Base-by-base conservation (phyloP, 2,329 filamentous ascomycete genomes). In the Ascochyta lentis region DNA sequence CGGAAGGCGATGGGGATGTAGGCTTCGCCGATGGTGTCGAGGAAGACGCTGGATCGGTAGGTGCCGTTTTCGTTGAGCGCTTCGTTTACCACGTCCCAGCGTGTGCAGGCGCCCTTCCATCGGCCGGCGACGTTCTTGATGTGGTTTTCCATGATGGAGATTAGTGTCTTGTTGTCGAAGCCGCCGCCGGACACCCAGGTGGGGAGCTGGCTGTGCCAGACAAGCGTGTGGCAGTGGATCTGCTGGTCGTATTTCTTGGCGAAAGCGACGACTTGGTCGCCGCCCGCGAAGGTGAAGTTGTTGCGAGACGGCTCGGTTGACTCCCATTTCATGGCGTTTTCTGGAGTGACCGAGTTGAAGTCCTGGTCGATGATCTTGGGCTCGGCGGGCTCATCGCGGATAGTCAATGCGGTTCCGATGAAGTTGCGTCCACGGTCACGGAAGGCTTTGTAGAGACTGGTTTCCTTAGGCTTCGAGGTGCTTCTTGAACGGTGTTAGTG, bases 41-140 rank as follows among this genome's bases (percentile, higher is more conserved):
- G 76, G 66, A 76, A 81, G 39, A 81, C 61, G 46, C 62, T 78
- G 12, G 69, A 47, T 45, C 79, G 76, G 61, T 76, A 79, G 2
- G 76, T 78, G 8, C 77, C 77, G n/a, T 78, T 73, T n/a, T 81
- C 79, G 46, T 77, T 75, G n/a, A 81, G 67, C 15, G 76, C 77
- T 66, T 77, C 74, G 54, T 77, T 77, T 8, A 76, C 74, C 6
- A 76, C 75, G 44, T 78, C 76, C 76, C 76, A 78, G 23, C 69
- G 68, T 4, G 67, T 69, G 63, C 77, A 79, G 15, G 66, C 65
- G 10, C 71, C 72, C 60, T 75, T 75, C 65, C 74, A 79, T 43
- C 75, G 71, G 3, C 69, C 70, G 1, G 74, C 75, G 22, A 76
- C 56, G 1, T 67, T 71, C 38, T 74, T 74, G 63, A 79, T 77